These are phyloP conservation scores for Auricularia sp. DNA, from an alignment of 768 basidiomycete species.

Conservation along the genomic window DNA sequence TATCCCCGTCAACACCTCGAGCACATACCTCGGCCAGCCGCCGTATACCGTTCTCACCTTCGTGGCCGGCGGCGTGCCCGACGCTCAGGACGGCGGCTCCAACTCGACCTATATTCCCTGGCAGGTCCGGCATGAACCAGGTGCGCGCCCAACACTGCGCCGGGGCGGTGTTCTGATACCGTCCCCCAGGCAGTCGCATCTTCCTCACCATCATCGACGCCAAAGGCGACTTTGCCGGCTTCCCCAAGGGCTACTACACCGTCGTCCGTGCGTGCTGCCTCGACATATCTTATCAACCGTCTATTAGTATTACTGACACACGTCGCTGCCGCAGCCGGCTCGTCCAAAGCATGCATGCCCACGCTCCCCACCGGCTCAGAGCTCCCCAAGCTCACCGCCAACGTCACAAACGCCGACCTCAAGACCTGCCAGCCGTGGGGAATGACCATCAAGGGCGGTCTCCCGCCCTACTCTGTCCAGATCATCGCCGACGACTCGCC, in stretches of 20 bases:
- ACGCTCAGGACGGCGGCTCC: background rate
- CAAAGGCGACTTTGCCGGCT: background rate
- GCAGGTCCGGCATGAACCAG: background rate
- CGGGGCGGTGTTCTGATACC: background rate
- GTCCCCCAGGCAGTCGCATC: background rate
- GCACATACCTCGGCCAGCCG: background rate
- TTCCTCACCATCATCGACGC: background rate
- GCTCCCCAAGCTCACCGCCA: background rate
- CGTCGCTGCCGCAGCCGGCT: background rate
- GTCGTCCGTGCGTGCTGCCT: background rate
- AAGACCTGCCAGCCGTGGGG: background rate
- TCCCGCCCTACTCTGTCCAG: constrained; percentile 1
- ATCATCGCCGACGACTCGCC: background rate
- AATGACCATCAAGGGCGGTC: background rate
- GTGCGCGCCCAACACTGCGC: background rate
- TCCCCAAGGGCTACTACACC: background rate
- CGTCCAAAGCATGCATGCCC: background rate
- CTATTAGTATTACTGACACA: too few relatives aligned
- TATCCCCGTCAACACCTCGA: background rate
- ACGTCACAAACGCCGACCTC: background rate
- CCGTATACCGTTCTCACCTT: background rate
- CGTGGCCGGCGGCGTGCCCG: background rate
- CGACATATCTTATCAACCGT: too few relatives aligned
- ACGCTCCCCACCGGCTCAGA: background rate
- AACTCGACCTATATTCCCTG: background rate